A percentile compares a stretch with the other conserved stretches of the same genome.
Evolutionary conservation across 2,329 filamentous ascomycete genomes (phyloP).

Genomic region (Tricladium varicosporioides): DNA sequence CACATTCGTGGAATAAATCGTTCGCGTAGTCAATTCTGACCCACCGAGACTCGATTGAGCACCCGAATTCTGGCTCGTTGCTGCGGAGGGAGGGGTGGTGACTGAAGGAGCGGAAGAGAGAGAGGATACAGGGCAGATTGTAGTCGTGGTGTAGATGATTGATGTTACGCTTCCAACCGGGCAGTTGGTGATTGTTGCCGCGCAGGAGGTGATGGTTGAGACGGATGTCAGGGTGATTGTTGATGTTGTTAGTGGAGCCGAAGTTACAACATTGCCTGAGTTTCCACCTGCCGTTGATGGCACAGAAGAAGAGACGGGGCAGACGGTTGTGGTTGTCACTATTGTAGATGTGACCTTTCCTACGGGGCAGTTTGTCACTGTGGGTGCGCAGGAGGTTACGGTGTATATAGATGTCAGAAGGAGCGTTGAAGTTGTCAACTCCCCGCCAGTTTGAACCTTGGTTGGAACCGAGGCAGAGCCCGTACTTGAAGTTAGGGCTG

Average conservation of each 20-base stretch:
- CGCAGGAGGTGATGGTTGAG: constrained; percentile 50
- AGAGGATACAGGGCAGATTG: neutral
- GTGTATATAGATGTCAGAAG: constrained; percentile 27
- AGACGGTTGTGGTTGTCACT: neutral
- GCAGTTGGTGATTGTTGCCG: constrained; percentile 46
- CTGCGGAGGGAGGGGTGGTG: neutral
- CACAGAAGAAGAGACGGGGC: neutral
- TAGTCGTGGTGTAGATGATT: constrained; percentile 21
- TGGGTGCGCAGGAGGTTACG: constrained; percentile 27
- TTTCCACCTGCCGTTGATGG: neutral
- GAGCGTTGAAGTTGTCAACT: constrained; percentile 22
- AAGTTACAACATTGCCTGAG: neutral
- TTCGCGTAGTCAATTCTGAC: constrained; percentile 5
- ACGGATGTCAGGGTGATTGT: constrained; percentile 38
- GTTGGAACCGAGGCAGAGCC: neutral
- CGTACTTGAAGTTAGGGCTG: neutral
- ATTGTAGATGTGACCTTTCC: constrained; percentile 25
- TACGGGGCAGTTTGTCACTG: constrained; percentile 28
- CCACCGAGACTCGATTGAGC: no score
- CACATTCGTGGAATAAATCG: constrained; percentile 1
- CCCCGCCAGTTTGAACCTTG: neutral
- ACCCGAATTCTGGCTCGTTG: neutral
- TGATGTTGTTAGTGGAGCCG: neutral
- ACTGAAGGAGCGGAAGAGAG: neutral
- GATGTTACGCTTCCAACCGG: constrained; percentile 36